Evolutionary conservation across 1,139 yeast species (phyloP), one percentile per base, ranked within the genome.

Genomic region (Sugiyamaella neomexicana): DNA sequence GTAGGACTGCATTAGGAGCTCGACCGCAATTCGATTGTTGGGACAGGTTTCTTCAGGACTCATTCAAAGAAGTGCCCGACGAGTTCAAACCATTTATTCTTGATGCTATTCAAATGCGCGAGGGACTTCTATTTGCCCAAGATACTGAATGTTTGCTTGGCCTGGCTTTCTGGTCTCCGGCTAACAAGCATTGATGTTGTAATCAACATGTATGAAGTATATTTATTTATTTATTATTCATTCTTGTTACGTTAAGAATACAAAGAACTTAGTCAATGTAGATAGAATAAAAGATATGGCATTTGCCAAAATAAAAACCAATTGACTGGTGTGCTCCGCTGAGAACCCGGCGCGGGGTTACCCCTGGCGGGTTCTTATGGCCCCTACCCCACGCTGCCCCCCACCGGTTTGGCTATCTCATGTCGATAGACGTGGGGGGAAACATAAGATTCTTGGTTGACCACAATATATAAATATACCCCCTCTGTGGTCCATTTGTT

Each of bases 11-110:
- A 5, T 31, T 52, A 13, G 32, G 52, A 16, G 40, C 29, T 8
- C 29, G 55, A 23, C 36, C 13, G 12, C 23, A n/a, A 2, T 37
- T 20, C 17, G 55, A 52, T 25, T 15, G 37, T 9, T 52, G 52
- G 52, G 55, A 52, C 29, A 42, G 29, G 17, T 52, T 52, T 42
- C 52, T 52, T 10, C 31, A 32, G 10, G 25, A 27, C 4, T 25
- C 43, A 23, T 29, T 37, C 23, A 36, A 15, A 1, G 39, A 42
- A 16, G 31, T 46, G 2, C 43, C 42, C 7, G 15, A 32, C n/a
- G 37, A 39, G n/a, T 38, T 39, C 43, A 47, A 40, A 13, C 45
- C 51, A 31, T 41, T 17, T 17, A 40, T 47, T 20, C 12, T 15
- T 31, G 42, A 47, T 13, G 51, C 51, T 8, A 10, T 47, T 8